phyloP scores from a whole-genome alignment of 1,284 basidiomycete species.

The Mycena sp. region DNA sequence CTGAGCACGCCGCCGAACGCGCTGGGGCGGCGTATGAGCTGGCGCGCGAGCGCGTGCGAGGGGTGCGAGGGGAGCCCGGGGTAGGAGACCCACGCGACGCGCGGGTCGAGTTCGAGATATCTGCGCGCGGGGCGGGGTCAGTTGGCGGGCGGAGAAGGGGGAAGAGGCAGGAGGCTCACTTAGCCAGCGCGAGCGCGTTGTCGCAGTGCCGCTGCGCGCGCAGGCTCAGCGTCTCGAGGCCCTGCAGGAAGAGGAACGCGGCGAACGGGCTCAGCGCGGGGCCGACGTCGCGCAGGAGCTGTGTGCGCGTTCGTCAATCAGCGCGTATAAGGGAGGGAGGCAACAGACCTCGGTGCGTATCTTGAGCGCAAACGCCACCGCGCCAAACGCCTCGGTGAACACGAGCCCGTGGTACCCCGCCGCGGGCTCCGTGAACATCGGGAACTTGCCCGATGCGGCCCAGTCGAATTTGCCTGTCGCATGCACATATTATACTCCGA shows the following conservation, averaged over 20 bases:
- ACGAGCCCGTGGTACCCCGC: slow-evolving; percentile 59
- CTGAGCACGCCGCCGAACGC: slow-evolving; percentile 82
- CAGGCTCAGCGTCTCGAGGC: slow-evolving; percentile 87
- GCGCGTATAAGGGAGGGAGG: slow-evolving; percentile 50
- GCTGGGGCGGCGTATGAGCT: slow-evolving; percentile 62
- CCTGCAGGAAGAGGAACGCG: slow-evolving; percentile 85
- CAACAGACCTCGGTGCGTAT: slow-evolving; percentile 58
- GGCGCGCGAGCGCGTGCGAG: slow-evolving; percentile 69
- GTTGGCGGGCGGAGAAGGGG: neutral
- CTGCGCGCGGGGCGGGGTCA: slow-evolving; percentile 26
- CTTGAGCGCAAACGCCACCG: slow-evolving; percentile 78
- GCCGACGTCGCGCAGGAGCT: slow-evolving; percentile 64
- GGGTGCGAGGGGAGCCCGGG: slow-evolving; percentile 76
- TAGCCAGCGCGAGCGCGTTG: slow-evolving; percentile 80
- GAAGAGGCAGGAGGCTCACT: slow-evolving; percentile 46
- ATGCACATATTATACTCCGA: too few species aligned
- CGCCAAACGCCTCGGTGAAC: slow-evolving; percentile 80
- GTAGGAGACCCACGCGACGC: slow-evolving; percentile 86
- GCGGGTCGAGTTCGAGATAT: slow-evolving; percentile 77
- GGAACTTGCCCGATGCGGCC: slow-evolving; percentile 81
- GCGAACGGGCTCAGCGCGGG: slow-evolving; percentile 82
- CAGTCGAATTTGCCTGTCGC: slow-evolving; percentile 93
- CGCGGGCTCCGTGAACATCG: slow-evolving; percentile 84
- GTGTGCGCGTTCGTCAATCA: slow-evolving; percentile 69
- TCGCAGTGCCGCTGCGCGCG: slow-evolving; percentile 79